Conservation (phyloP, 2,329 filamentous ascomycete species). For the Diaporthe vexans region DNA sequence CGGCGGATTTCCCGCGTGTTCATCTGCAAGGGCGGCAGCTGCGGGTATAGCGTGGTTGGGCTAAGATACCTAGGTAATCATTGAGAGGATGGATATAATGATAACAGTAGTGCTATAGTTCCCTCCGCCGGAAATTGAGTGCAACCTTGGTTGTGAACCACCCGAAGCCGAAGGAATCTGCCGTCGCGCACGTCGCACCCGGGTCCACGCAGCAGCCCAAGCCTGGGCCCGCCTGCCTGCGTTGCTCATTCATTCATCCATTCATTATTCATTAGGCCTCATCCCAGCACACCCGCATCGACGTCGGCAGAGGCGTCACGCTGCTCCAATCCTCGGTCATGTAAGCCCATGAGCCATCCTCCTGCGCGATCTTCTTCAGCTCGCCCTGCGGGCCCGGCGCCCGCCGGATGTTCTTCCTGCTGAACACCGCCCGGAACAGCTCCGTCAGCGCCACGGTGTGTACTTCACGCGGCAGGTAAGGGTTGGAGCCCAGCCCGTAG, state of each 20-base stretch:
- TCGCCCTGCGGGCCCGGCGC: slow-evolving; percentile 75
- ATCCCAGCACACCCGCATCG: slow-evolving; percentile 53
- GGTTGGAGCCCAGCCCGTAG: slow-evolving; percentile 73
- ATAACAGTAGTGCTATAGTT: slow-evolving; percentile 12
- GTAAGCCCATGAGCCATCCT: slow-evolving; percentile 71
- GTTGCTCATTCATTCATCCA: too few species aligned
- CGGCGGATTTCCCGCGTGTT: background rate
- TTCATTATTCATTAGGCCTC: background rate
- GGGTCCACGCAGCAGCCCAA: too few species aligned
- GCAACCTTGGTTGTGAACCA: background rate
- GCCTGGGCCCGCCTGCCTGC: background rate
- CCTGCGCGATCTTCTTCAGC: slow-evolving; percentile 73
- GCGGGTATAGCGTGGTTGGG: background rate
- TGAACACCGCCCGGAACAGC: slow-evolving; percentile 77
- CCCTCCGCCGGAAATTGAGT: background rate
- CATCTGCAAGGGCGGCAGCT: background rate
- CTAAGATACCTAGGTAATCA: background rate
- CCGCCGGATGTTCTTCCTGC: slow-evolving; percentile 70
- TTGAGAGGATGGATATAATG: background rate
- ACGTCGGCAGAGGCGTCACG: slow-evolving; percentile 48
- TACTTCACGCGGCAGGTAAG: slow-evolving; percentile 72
- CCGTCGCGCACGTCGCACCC: slow-evolving; percentile 13
- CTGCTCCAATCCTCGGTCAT: slow-evolving; percentile 75
- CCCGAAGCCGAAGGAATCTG: slow-evolving; percentile 12
- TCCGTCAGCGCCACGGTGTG: slow-evolving; percentile 74